Percentiles rank a stretch among this genome's conserved stretches.
These are phyloP conservation scores for Gossypioides kirkii DNA, from an alignment of 345 rosid genomes.

Conservation along the genomic window DNA sequence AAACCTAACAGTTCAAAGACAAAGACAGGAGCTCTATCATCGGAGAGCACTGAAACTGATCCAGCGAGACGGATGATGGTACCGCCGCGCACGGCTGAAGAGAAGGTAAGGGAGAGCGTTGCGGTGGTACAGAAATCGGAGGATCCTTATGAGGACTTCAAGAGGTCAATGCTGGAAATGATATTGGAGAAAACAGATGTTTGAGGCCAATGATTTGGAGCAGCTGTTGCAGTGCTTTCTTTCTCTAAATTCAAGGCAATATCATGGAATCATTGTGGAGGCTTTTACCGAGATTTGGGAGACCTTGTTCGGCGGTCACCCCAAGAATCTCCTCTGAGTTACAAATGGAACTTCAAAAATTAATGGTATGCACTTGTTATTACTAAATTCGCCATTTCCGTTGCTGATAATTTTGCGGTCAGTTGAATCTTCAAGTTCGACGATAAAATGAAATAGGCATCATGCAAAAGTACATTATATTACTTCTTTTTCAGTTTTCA, in stretches of 20 bases:
- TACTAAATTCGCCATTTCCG: not conserved
- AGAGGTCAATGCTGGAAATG: slow-evolving; percentile 62
- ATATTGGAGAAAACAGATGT: slow-evolving; percentile 48
- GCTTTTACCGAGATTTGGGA: slow-evolving; percentile 57
- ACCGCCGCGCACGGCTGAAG: slow-evolving; percentile 9
- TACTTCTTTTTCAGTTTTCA: not conserved
- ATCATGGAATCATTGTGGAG: slow-evolving; percentile 44
- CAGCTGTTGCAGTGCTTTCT: slow-evolving; percentile 50
- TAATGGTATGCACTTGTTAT: no score
- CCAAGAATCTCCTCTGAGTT: not conserved
- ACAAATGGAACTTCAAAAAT: not conserved
- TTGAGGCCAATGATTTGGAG: slow-evolving; percentile 41
- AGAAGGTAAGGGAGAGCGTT: slow-evolving; percentile 39
- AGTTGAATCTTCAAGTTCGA: not conserved
- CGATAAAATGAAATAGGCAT: not conserved
- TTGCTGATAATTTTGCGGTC: not conserved
- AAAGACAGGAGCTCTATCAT: not conserved
- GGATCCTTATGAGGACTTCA: slow-evolving; percentile 54
- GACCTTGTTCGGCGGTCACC: slow-evolving; percentile 34
- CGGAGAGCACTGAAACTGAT: not conserved
- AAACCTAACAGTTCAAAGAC: not conserved
- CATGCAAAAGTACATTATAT: not conserved
- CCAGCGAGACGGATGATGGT: not conserved
- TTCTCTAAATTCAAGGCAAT: slow-evolving; percentile 40
- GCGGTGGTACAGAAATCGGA: slow-evolving; percentile 56